Evolutionary conservation across 352 stramenopile genomes (phyloP).

Genomic region (Lagenidium giganteum): DNA sequence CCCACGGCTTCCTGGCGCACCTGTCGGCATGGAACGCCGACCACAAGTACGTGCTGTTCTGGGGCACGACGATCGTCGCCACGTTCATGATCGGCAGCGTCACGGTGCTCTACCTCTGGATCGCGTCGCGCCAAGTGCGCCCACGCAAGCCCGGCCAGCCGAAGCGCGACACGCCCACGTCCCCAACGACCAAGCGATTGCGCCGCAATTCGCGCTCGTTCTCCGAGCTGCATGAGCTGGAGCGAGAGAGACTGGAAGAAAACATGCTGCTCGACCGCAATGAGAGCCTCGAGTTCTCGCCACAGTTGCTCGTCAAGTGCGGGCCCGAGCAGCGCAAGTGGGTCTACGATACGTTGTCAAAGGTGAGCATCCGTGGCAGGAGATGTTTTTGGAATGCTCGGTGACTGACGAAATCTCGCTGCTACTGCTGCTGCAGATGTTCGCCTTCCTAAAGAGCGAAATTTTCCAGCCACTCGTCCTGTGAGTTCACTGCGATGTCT

Average conservation of each 20-base stretch:
- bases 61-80: slow-evolving; percentile 4
- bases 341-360: slow-evolving; percentile 74
- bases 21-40: slow-evolving; percentile 7
- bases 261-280: slow-evolving; percentile 54
- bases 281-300: slow-evolving; percentile 64
- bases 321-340: slow-evolving; percentile 71
- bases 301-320: slow-evolving; percentile 47
- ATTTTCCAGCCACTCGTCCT: slow-evolving; percentile 52
- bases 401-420: neutral
- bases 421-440: slow-evolving; percentile 44
- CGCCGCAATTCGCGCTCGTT: slow-evolving; percentile 73
- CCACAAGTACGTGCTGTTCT: slow-evolving; percentile 8
- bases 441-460: slow-evolving; percentile 68
- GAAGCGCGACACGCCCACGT: slow-evolving; percentile 36
- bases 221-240: slow-evolving; percentile 53
- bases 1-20: neutral
- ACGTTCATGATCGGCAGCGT: slow-evolving; percentile 37
- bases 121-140: slow-evolving; percentile 73
- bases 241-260: slow-evolving; percentile 58
- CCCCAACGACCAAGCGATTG: slow-evolving; percentile 64
- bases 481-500: slow-evolving; percentile 11
- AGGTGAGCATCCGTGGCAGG: no score
- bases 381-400: no score
- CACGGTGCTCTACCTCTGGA: slow-evolving; percentile 68
- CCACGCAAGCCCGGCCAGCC: slow-evolving; percentile 37